Percentiles rank a stretch among this genome's conserved stretches.
Evolutionary conservation across 1,284 basidiomycete species (phyloP).

Genomic region (Stygiomarasmius scandens): DNA sequence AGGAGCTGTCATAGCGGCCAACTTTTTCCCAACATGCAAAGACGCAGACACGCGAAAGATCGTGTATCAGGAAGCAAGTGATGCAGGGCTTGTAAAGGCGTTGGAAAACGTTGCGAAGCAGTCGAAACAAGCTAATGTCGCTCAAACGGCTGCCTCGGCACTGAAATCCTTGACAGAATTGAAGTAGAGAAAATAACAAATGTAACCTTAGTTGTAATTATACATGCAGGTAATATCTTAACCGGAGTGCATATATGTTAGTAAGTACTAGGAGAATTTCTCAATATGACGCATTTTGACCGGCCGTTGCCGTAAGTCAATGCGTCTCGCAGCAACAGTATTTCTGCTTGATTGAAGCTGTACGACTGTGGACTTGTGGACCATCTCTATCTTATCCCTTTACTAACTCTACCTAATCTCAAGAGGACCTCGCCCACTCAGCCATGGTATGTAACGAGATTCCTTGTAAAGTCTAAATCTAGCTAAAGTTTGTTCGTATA

Average conservation of each 20-base stretch:
- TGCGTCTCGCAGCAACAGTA: not conserved
- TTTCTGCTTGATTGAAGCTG: not conserved
- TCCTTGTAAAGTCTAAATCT: not conserved
- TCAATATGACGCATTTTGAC: no score
- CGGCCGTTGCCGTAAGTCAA: conserved; percentile 8
- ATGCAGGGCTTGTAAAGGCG: conserved; percentile 51
- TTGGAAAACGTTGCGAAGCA: conserved; percentile 51
- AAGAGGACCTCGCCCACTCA: not conserved
- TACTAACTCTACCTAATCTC: not conserved
- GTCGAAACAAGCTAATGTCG: conserved; percentile 34
- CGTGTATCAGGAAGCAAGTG: conserved; percentile 51
- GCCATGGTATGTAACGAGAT: not conserved
- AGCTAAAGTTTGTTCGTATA: not conserved
- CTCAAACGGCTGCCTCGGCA: conserved; percentile 48
- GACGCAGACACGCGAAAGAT: conserved; percentile 39
- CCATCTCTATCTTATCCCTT: not conserved
- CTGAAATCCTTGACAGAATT: conserved; percentile 39
- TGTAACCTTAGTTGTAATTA: no score
- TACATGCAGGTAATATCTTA: no score
- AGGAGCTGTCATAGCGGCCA: conserved; percentile 70
- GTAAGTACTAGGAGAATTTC: no score
- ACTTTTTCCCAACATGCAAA: conserved; percentile 56
- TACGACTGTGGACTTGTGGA: not conserved
- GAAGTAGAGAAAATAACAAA: not conserved
- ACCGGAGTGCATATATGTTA: no score